A percentile compares a stretch with the other conserved stretches of the same genome.
Conservation (phyloP, 1,139 yeast species). For the Candida tropicalis region DNA sequence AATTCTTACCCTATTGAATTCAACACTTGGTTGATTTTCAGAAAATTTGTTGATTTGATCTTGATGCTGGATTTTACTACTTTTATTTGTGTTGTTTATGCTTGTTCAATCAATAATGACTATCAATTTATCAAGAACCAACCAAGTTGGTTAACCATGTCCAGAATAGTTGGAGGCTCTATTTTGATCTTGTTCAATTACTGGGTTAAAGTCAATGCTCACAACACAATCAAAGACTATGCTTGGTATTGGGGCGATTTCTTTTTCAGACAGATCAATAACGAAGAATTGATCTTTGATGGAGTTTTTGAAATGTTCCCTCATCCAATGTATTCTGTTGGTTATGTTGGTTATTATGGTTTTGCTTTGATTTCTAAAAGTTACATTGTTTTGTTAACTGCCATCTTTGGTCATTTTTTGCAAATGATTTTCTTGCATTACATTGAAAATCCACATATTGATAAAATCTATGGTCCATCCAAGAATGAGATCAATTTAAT, state of each 20-base stretch:
- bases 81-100: conserved; percentile 68
- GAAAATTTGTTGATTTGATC: conserved; percentile 80
- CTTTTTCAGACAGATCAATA: conserved; percentile 76
- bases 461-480: conserved; percentile 67
- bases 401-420: conserved; percentile 74
- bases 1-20: conserved; percentile 67
- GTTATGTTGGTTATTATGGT: conserved; percentile 87
- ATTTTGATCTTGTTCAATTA: conserved; percentile 67
- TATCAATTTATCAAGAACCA: conserved; percentile 45
- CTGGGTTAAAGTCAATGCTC: conserved; percentile 91
- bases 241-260: conserved; percentile 98
- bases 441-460: conserved; percentile 89
- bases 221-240: conserved; percentile 84
- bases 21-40: conserved; percentile 81
- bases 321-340: conserved; percentile 92
- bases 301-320: conserved; percentile 93
- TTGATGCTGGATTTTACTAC: conserved; percentile 86
- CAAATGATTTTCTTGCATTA: conserved; percentile 78
- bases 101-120: conserved; percentile 50
- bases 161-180: conserved; percentile 46
- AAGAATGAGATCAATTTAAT: conserved; percentile 39
- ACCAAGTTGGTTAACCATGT: conserved; percentile 34
- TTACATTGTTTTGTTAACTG: conserved; percentile 69
- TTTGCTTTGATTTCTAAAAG: conserved; percentile 79
- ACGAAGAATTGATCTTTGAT: conserved; percentile 79